These are phyloP conservation scores for Tylopilus sp. DNA, from an alignment of 768 basidiomycete genomes.

Conservation along the genomic window DNA sequence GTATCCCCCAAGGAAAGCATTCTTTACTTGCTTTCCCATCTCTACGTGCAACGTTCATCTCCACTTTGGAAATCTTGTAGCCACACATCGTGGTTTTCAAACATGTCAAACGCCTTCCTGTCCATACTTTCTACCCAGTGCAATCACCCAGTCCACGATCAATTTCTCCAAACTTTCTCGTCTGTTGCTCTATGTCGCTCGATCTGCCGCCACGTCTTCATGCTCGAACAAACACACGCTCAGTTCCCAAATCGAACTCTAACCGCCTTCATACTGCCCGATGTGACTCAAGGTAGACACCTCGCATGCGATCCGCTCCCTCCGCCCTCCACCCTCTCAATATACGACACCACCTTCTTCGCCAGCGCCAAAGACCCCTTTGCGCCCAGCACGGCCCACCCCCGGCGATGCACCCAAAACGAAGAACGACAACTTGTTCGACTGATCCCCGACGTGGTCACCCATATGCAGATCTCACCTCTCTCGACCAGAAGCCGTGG, in stretches of 20 bases:
- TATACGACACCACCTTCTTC: slow-evolving; percentile 79
- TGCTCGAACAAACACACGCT: slow-evolving; percentile 58
- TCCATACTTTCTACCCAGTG: slow-evolving; percentile 34
- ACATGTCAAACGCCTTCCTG: slow-evolving; percentile 42
- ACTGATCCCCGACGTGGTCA: slow-evolving; percentile 54
- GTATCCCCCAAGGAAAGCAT: slow-evolving; percentile 40
- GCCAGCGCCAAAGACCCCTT: slow-evolving; percentile 53
- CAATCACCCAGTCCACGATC: slow-evolving; percentile 26
- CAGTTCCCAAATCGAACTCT: slow-evolving; percentile 40
- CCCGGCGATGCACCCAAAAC: slow-evolving; percentile 39
- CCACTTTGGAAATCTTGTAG: slow-evolving; percentile 78
- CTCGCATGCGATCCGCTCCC: slow-evolving; percentile 87
- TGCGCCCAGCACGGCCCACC: slow-evolving; percentile 19
- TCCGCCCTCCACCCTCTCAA: slow-evolving; percentile 54
- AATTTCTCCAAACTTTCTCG: slow-evolving; percentile 39
- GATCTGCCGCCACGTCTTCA: slow-evolving; percentile 72
- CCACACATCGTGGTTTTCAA: slow-evolving; percentile 63
- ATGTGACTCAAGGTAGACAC: slow-evolving; percentile 48
- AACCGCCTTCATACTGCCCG: slow-evolving; percentile 67
- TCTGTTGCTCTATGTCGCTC: slow-evolving; percentile 44
- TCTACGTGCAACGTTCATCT: slow-evolving; percentile 78
- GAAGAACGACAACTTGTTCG: slow-evolving; percentile 54
- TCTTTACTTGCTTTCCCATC: slow-evolving; percentile 79
- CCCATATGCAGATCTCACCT: slow-evolving; percentile 58
- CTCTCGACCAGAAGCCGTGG: slow-evolving; percentile 55